Evolutionary conservation across 1,284 basidiomycete genomes (phyloP).

Genomic region (Sphagnurus paluster): DNA sequence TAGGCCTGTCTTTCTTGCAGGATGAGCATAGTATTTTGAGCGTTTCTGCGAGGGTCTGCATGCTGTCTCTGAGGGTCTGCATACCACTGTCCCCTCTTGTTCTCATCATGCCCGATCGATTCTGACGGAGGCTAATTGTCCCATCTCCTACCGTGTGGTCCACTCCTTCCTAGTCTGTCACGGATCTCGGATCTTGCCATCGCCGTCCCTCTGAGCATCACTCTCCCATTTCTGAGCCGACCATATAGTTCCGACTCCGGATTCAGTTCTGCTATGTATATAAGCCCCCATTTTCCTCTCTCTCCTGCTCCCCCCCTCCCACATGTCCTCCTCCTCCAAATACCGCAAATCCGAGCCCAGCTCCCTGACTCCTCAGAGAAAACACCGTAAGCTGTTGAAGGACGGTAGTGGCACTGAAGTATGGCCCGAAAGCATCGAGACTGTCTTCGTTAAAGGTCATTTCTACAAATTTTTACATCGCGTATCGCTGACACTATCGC

Average conservation of each 20-base stretch:
- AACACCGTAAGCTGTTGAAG: slow-evolving; percentile 80
- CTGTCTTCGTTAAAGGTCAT: slow-evolving; percentile 72
- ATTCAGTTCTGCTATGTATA: slow-evolving; percentile 29
- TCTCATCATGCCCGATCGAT: slow-evolving; percentile 14
- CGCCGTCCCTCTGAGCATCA: slow-evolving; percentile 8
- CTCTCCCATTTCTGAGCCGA: slow-evolving; percentile 15
- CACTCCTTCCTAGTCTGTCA: slow-evolving; percentile 20
- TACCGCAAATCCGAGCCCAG: slow-evolving; percentile 32
- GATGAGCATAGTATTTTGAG: neutral
- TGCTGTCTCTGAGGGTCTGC: neutral
- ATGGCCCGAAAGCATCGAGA: slow-evolving; percentile 76
- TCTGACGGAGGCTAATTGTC: slow-evolving; percentile 11
- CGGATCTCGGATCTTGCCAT: slow-evolving; percentile 24
- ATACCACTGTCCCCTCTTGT: neutral
- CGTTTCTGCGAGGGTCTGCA: neutral
- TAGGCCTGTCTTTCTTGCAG: neutral
- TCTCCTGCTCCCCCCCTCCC: slow-evolving; percentile 22
- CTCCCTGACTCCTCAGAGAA: slow-evolving; percentile 72
- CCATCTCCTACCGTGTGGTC: slow-evolving; percentile 19
- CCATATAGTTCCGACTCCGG: slow-evolving; percentile 28
- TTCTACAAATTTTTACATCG: slow-evolving; percentile 9
- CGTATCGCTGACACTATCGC: slow-evolving; percentile 3
- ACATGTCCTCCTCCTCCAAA: slow-evolving; percentile 25
- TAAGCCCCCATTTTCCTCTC: slow-evolving; percentile 27
- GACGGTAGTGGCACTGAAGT: slow-evolving; percentile 74